These are phyloP conservation scores for Claviceps digitariae DNA, from an alignment of 2,329 filamentous ascomycete genomes.

Conservation along the genomic window DNA sequence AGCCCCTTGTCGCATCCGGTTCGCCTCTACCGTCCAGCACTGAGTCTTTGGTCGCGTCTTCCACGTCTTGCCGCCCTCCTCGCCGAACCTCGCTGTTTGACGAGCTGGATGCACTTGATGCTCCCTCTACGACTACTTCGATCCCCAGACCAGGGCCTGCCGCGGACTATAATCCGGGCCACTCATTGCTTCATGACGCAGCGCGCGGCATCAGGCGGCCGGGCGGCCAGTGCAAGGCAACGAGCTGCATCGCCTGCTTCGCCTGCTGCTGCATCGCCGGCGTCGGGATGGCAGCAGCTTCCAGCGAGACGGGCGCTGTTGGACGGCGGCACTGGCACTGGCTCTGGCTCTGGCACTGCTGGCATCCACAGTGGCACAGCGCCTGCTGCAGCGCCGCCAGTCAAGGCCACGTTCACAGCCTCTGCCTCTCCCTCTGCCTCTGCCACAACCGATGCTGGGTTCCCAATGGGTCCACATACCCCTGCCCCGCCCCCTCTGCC, in stretches of 20 bases:
- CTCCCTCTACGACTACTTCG: conserved; percentile 1
- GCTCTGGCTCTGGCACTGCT: neutral
- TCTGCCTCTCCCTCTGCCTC: no score
- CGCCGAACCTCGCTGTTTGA: no score
- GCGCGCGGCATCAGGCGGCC: neutral
- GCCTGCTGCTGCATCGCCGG: neutral
- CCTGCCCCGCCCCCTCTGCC: conserved; percentile 25
- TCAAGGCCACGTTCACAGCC: neutral
- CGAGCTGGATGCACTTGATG: conserved; percentile 2
- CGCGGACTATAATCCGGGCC: no score
- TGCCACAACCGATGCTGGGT: no score
- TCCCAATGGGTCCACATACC: conserved; percentile 11
- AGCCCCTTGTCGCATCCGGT: no score
- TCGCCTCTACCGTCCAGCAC: no score
- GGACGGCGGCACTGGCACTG: neutral
- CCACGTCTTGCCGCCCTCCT: no score
- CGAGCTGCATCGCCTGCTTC: neutral
- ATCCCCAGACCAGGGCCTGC: conserved; percentile 5
- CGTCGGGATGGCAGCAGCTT: neutral
- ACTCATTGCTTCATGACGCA: neutral
- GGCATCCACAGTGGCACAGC: neutral
- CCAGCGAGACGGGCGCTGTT: neutral
- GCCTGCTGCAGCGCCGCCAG: neutral
- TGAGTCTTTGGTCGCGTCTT: no score
- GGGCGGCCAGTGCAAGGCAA: no score